Base-by-base conservation (phyloP, 345 rosid genomes). In the Corchorus olitorius region DNA sequence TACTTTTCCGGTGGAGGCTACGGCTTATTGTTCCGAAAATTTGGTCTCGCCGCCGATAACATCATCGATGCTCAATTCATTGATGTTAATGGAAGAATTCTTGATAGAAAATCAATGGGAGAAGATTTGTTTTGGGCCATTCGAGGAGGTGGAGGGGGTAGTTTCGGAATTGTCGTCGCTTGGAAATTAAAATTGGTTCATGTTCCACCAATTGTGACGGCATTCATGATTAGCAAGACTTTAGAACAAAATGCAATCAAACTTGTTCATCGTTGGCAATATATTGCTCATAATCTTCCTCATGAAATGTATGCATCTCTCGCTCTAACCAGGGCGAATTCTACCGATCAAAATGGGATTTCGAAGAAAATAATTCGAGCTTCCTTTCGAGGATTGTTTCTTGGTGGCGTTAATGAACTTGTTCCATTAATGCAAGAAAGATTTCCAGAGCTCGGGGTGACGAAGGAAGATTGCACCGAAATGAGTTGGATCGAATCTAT, bases 151-250 rank as follows among this genome's bases (percentile, higher is more conserved):
- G 72, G 72, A 52, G 72, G 73, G 0, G 73, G 73, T 35, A 69
- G 73, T 58, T 69, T 69, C 12, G 73, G 73, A 50, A 69, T 69
- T 16, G 58, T 69, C 22, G 20, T 49, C 0, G 37, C 73, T 10
- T 69, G 73, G 73, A 69, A 69, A 53, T n/a, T 69, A 69, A 53
- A 53, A 8, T 69, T 69, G 58, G 73, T 69, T 69, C 16, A 56
- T 11, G 8, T 69, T 50, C 59, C 59, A 12, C 2, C 39, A 15
- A 69, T 43, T 4, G 22, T 69, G 43, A 69, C 59, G 8, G 73
- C 6, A 1, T 69, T 49, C 5, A 27, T 41, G 3, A 4, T 69
- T 7, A 49, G 14, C 59, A 69, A 49, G 19, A 69, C 59, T 22
- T 5, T 49, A 3, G 43, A 69, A 49, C 58, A 69, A 69, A 49